Base-by-base conservation (phyloP, 345 rosid species). In the Excoecaria cochinchinensis region DNA sequence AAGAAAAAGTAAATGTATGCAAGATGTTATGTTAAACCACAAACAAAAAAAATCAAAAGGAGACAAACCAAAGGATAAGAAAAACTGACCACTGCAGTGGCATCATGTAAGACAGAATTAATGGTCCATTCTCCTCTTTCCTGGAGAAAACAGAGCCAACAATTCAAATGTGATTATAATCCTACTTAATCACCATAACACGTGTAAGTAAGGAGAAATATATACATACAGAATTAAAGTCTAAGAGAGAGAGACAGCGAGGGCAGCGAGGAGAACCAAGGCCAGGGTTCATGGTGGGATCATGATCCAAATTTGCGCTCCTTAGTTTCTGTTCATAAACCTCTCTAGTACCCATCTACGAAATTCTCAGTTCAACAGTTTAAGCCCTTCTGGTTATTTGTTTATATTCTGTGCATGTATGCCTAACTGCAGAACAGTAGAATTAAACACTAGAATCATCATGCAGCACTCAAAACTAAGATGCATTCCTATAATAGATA, bases 251-350 rank as follows among this genome's bases (percentile, higher is more conserved):
- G 71, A 95, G 95, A 16, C 99, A 95, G 16, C 97, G 97, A 39
- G 97, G 97, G 80, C 97, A 95, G 3, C 99, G 98, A 81, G 95
- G 86, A 3, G 91, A 85, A 36, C 97, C 99, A 56, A 95, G 91
- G 69, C 99, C 97, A 16, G 94, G 97, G 21, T 89, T 90, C 78
- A 90, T 90, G 21, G 99, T 92, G 22, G 98, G 95, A 82, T 92
- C 99, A 76, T 91, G 88, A 77, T 87, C 59, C 16, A 91, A 83
- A 69, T 91, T 88, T 38, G 95, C 94, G 39, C 78, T 82, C 76
- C 93, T 81, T 70, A 91, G 83, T 79, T 91, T 92, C 92, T 94
- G 85, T 82, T 92, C 97, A 86, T 92, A 94, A 10, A 92, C 98
- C 65, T 92, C 84, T 65, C 95, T 80, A 56, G 98, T 94, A 36